Conservation (phyloP, 495 filamentous ascomycete species). For the Letharia lupina region DNA sequence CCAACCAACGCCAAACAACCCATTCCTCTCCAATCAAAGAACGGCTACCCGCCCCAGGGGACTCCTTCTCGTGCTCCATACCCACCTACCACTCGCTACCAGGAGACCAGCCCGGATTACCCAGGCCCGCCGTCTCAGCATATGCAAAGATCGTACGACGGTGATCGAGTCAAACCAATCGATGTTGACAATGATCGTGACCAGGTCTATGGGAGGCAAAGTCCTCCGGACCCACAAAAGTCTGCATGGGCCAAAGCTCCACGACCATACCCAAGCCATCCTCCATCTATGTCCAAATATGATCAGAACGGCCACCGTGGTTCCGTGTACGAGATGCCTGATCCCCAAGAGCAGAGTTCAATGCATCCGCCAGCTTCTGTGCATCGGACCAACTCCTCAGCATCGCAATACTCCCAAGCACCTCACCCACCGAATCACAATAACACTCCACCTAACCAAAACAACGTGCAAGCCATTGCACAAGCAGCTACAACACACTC, state of each 20-base stretch:
- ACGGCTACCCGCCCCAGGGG: constrained; percentile 42
- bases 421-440: constrained; percentile 24
- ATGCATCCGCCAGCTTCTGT: constrained; percentile 37
- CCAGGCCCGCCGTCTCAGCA: constrained; percentile 27
- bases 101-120: constrained; percentile 26
- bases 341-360: constrained; percentile 29
- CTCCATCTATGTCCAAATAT: constrained; percentile 26
- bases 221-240: constrained; percentile 21
- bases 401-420: constrained; percentile 25
- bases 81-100: constrained; percentile 25
- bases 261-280: constrained; percentile 27
- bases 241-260: constrained; percentile 23
- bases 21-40: constrained; percentile 79
- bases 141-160: constrained; percentile 24
- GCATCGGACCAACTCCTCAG: constrained; percentile 31
- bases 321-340: constrained; percentile 25
- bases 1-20: constrained; percentile 52
- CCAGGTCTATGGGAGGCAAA: constrained; percentile 20
- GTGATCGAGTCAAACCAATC: constrained; percentile 24
- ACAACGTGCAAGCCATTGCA: constrained; percentile 48
- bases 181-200: constrained; percentile 27
- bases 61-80: constrained; percentile 22
- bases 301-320: constrained; percentile 24
- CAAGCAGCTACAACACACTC: constrained; percentile 51
- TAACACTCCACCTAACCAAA: constrained; percentile 25